A percentile compares a stretch with the other conserved stretches of the same genome.
Evolutionary conservation across 805 yeast genomes (phyloP).

Genomic region (Wickerhamomyces rabaulensis): DNA sequence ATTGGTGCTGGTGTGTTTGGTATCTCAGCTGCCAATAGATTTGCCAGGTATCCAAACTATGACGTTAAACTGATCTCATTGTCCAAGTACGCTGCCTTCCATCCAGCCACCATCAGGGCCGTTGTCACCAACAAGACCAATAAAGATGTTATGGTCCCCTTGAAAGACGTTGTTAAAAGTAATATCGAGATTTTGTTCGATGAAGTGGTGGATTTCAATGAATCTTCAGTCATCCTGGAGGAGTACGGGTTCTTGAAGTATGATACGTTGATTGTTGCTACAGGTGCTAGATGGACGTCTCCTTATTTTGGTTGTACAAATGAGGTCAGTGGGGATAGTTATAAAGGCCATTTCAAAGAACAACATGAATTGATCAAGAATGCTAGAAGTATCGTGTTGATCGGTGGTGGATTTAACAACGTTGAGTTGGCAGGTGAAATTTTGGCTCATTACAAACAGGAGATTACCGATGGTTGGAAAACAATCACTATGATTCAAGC

Average conservation of each 20-base stretch:
- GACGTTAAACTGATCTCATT: slow-evolving; percentile 13
- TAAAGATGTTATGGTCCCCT: slow-evolving; percentile 13
- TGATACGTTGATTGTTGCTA: slow-evolving; percentile 26
- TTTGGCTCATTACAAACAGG: slow-evolving; percentile 11
- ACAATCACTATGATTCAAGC: slow-evolving; percentile 22
- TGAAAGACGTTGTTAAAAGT: slow-evolving; percentile 16
- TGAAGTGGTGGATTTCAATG: slow-evolving; percentile 17
- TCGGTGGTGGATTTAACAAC: slow-evolving; percentile 28
- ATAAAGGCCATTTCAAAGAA: slow-evolving; percentile 10
- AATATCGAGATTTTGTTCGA: slow-evolving; percentile 20
- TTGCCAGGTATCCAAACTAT: slow-evolving; percentile 4
- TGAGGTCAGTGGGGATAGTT: slow-evolving; percentile 15
- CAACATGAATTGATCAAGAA: slow-evolving; percentile 12
- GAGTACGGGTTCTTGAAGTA: slow-evolving; percentile 10
- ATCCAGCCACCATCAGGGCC: slow-evolving; percentile 15
- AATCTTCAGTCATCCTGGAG: slow-evolving; percentile 10
- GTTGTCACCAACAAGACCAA: slow-evolving; percentile 14
- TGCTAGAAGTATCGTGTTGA: slow-evolving; percentile 22
- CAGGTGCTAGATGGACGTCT: slow-evolving; percentile 26
- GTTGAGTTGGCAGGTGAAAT: slow-evolving; percentile 27
- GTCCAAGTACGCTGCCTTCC: slow-evolving; percentile 13
- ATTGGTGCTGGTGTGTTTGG: slow-evolving; percentile 24
- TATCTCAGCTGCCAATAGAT: slow-evolving; percentile 15
- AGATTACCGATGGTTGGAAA: slow-evolving; percentile 15
- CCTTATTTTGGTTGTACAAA: slow-evolving; percentile 19